Evolutionary conservation across 495 filamentous ascomycete species (phyloP), one percentile per base, ranked within the genome.

Genomic region (Hypoxylon fragiforme): DNA sequence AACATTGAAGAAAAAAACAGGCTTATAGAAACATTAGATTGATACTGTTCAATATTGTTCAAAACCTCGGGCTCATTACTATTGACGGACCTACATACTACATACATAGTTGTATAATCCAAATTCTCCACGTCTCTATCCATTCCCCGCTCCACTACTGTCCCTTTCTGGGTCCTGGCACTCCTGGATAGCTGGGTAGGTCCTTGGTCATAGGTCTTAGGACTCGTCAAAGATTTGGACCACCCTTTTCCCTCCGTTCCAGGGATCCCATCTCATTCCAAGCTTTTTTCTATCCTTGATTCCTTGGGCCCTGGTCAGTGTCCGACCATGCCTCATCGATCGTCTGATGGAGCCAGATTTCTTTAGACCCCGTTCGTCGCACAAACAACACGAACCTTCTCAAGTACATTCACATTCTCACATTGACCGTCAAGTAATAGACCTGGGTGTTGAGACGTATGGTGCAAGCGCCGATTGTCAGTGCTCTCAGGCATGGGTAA

Each of bases 241-340:
- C 49, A 54, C 49, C 53, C 16, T 50, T 57, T 55, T 52, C 20
- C n/a, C 41, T 34, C 52, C 43, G 41, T 56, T 45, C 14, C 58
- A 63, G 60, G 60, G 60, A 63, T 63, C 18, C 8, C 48, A 56
- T 54, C 54, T 58, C 54, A 46, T 44, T 46, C 54, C 49, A 58
- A 57, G 52, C 58, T 62, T 62, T n/a, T n/a, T n/a, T 62, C 49
- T 54, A 13, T 36, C 45, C 54, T 50, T 54, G 24, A 28, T 4
- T 9, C 24, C 54, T 50, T 59, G 49, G 31, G 43, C 54, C 60
- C 60, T 53, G 41, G 60, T 59, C 60, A 21, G 19, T 46, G 60
- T 58, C 60, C 60, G 60, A 58, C 60, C 60, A 57, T 63, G 60
- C 60, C 53, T 58, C 60, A 63, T 63, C 54, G 60, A 63, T 63